Evolutionary conservation across 2,329 filamentous ascomycete species (phyloP), one percentile per base, ranked within the genome.

Genomic region (Curvularia sp.): DNA sequence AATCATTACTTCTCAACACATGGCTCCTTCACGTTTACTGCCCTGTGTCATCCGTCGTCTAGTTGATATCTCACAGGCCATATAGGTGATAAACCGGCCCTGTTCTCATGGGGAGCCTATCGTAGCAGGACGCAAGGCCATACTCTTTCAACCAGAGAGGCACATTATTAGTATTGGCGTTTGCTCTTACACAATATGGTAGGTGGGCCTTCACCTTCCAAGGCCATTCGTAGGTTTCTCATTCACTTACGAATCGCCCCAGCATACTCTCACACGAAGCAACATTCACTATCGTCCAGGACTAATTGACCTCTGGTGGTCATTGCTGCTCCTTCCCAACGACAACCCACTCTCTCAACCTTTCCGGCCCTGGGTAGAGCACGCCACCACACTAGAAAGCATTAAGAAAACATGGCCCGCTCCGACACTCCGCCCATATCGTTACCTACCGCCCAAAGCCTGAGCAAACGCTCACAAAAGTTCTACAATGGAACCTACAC

Each of bases 401-500:
- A 31, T 9, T 4, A 5, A 47, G 15, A 13, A 26, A 12, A 18
- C 13, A 55, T 52, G 44, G 15, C 24, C 20, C 20, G 9, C 5
- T 26, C 18, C 13, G 10, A n/a, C 15, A 35, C 30, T 12, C 12
- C 43, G 9, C 6, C 9, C 8, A 55, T 22, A n/a, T n/a, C 38
- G 22, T 18, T 49, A 2, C 33, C 55, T 8, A 20, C 5, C 13
- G 5, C 53, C 53, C 12, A 60, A 15, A 41, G 54, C 5, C 57
- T 73, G n/a, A 66, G 56, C 10, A 62, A 69, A 42, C 49, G 62
- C 39, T 75, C 72, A 5, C 59, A 52, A 7, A 68, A 67, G 26
- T 75, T 75, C 63, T 75, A 74, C 52, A 58, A 74, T 24, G 71
- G 71, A 26, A 71, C 66, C 5, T 72, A 69, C 33, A 54, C 39